Base-by-base conservation (phyloP, 257 asterid genomes). In the Gentiana straminea region DNA sequence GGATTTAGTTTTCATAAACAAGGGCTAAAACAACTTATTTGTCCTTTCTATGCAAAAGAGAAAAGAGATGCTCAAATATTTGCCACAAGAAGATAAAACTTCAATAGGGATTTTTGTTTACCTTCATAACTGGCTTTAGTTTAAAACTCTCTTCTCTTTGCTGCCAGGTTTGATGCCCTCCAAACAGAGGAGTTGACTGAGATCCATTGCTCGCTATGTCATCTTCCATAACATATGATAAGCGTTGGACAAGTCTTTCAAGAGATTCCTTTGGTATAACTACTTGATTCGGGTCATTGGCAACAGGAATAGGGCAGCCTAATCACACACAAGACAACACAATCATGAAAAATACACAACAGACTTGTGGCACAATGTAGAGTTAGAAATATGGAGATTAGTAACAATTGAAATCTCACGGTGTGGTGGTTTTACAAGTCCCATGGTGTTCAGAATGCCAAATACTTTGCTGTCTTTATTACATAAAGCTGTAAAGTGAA, bases 281-380 rank as follows among this genome's bases (percentile, higher is more conserved):
- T 64, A 91, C 49, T 55, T 66, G 74, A 75, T 78, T 67, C 35
- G 98, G 88, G 61, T 69, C 69, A 39, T 63, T 73, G 41, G 68
- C 84, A 68, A 88, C 81, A 35, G 95, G 98, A 67, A 91, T 81
- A 10, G 80, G 51, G 69, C 97, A 88, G 57, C 98, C 98, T 87
- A 69, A 63, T 50, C 34, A 58, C 44, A 51, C 47, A 62, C 44
- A 58, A 66, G 9, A 60, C 8, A 41, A 46, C 49, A 50, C 8
- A 54, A 54, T 38, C 54, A 56, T 13, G 47, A 46, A 53, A 8
- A 35, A 41, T 34, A 41, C 15, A 68, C 7, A 44, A 58, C 46
- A 15, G 47, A 5, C 45, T 37, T 1, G 5, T 33, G 36, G 24
- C 24, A n/a, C 15, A 11, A 37, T 12, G 2, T 51, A 32, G 13